Percentiles rank a stretch among this genome's conserved stretches.
Evolutionary conservation across 306 rosid species (phyloP).

Genomic region (Coriaria nepalensis): DNA sequence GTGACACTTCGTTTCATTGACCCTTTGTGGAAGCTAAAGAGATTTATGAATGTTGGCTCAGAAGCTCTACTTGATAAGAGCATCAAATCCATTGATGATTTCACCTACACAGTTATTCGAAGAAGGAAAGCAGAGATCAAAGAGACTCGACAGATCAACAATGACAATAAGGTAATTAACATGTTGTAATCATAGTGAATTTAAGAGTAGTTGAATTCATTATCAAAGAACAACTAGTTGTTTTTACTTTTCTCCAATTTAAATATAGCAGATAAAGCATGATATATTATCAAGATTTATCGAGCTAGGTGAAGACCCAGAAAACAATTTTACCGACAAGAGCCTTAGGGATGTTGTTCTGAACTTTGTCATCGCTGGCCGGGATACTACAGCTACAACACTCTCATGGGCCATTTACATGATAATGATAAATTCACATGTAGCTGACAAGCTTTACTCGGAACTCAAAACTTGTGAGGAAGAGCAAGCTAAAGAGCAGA

Average conservation of each 20-base stretch:
- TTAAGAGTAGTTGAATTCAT: too few relatives aligned
- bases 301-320: conserved; percentile 43
- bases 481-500: conserved; percentile 44
- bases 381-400: conserved; percentile 90
- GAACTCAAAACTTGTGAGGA: conserved; percentile 66
- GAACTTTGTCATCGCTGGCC: conserved; percentile 95
- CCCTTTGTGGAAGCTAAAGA: conserved; percentile 73
- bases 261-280: conserved; percentile 50
- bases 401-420: conserved; percentile 89
- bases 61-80: conserved; percentile 75
- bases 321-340: conserved; percentile 42
- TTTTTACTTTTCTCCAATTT: too few relatives aligned
- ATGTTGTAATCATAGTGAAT: too few relatives aligned
- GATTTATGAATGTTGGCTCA: conserved; percentile 49
- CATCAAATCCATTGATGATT: conserved; percentile 57
- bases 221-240: too few relatives aligned
- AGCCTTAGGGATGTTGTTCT: conserved; percentile 76
- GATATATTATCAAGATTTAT: conserved; percentile 87
- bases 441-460: conserved; percentile 52
- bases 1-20: conserved; percentile 87
- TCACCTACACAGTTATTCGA: conserved; percentile 70
- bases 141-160: conserved; percentile 20
- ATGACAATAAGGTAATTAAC: conserved; percentile 36
- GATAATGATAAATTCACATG: conserved; percentile 57
- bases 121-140: conserved; percentile 72